Conservation (phyloP, 2,329 filamentous ascomycete genomes). For the Penicillium capsulatum region DNA sequence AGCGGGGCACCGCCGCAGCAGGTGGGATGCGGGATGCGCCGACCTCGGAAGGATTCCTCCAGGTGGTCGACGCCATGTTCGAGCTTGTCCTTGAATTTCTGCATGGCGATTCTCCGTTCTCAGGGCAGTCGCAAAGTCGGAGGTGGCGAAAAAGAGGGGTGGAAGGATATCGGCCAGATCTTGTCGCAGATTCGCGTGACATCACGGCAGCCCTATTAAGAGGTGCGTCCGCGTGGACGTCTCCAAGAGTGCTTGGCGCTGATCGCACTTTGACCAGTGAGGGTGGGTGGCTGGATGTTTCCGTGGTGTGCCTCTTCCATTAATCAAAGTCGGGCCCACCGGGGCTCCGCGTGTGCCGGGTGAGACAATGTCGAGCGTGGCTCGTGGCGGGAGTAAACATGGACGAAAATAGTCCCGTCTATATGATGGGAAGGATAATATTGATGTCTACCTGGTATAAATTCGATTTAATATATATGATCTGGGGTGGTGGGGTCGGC, state of each 20-base stretch:
- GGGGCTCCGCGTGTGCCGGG: slow-evolving; percentile 2
- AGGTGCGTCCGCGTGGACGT: not conserved
- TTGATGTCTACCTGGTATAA: too few relatives aligned
- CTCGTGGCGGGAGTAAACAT: too few relatives aligned
- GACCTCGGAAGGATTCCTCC: slow-evolving; percentile 29
- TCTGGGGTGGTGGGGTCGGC: too few relatives aligned
- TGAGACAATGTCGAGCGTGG: slow-evolving; percentile 1
- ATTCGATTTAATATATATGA: too few relatives aligned
- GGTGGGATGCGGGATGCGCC: not conserved
- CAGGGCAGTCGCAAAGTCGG: not conserved
- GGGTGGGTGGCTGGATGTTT: not conserved
- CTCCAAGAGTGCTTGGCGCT: slow-evolving; percentile 1
- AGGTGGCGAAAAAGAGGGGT: slow-evolving; percentile 5
- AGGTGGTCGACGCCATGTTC: slow-evolving; percentile 19
- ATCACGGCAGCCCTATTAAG: slow-evolving; percentile 6
- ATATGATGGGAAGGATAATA: not conserved
- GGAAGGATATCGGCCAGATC: not conserved
- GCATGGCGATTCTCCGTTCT: slow-evolving; percentile 16
- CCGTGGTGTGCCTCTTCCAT: not conserved
- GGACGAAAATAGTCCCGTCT: too few relatives aligned
- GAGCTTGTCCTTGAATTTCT: slow-evolving; percentile 25
- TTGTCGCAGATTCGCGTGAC: not conserved
- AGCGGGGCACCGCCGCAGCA: not conserved
- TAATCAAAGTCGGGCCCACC: slow-evolving; percentile 1
- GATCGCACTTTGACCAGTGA: slow-evolving; percentile 3